Conservation (phyloP, 2,329 filamentous ascomycete genomes). For the Coleophoma crateriformis region DNA sequence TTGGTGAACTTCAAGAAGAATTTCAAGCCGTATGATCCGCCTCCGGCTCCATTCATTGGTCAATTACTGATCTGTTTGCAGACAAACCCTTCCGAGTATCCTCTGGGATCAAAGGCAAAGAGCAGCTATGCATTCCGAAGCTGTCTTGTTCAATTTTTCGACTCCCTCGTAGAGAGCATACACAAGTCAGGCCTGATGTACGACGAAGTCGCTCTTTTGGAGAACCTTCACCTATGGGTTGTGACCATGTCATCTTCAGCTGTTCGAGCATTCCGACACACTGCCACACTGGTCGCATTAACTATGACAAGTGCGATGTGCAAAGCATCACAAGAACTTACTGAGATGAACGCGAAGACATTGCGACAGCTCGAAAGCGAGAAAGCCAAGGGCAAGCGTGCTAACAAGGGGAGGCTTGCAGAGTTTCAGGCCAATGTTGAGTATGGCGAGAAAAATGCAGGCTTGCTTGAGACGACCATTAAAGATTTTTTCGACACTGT, state of each 20-base stretch:
- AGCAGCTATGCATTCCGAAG: slow-evolving; percentile 73
- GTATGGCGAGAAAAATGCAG: slow-evolving; percentile 26
- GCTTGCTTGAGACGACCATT: slow-evolving; percentile 64
- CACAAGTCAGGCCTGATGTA: slow-evolving; percentile 82
- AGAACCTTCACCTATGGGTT: slow-evolving; percentile 88
- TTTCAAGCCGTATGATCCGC: slow-evolving; percentile 64
- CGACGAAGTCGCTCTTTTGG: slow-evolving; percentile 68
- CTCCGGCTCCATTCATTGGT: neutral
- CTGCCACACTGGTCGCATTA: slow-evolving; percentile 78
- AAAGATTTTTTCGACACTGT: slow-evolving; percentile 87
- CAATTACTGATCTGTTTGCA: slow-evolving; percentile 23
- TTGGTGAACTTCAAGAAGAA: slow-evolving; percentile 81
- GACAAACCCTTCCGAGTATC: slow-evolving; percentile 83
- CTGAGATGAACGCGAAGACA: slow-evolving; percentile 66
- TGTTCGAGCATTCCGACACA: slow-evolving; percentile 88
- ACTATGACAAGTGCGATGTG: slow-evolving; percentile 76
- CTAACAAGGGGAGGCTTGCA: slow-evolving; percentile 73
- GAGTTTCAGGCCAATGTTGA: slow-evolving; percentile 68
- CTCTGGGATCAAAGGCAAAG: slow-evolving; percentile 77
- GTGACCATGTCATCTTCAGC: slow-evolving; percentile 84
- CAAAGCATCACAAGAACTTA: slow-evolving; percentile 63
- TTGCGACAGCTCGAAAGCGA: slow-evolving; percentile 77
- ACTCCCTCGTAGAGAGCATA: slow-evolving; percentile 67
- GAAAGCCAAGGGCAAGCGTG: slow-evolving; percentile 57
- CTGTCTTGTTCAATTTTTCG: slow-evolving; percentile 73